These are phyloP conservation scores for Talaromyces sp. DNA, from an alignment of 2,329 filamentous ascomycete genomes.

Conservation along the genomic window DNA sequence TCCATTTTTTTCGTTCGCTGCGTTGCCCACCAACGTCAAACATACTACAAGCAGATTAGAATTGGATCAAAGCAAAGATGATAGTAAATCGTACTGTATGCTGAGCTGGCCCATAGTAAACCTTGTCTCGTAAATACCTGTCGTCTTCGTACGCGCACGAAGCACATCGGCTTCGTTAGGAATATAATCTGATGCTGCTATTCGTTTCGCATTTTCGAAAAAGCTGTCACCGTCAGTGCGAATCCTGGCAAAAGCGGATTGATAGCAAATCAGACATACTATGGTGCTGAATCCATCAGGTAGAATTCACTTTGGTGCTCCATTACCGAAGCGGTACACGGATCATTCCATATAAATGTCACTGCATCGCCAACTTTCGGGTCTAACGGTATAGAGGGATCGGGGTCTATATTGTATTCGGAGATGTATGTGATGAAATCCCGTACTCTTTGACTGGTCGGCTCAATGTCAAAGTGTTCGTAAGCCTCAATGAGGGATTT, in stretches of 20 bases:
- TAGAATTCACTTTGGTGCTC: slow-evolving; percentile 98
- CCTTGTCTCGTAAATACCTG: slow-evolving; percentile 96
- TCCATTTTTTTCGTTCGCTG: slow-evolving; percentile 99
- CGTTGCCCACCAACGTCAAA: slow-evolving; percentile 97
- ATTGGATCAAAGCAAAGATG: slow-evolving; percentile 1
- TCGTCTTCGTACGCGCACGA: slow-evolving; percentile 94
- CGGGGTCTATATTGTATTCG: slow-evolving; percentile 85
- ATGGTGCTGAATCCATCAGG: slow-evolving; percentile 97
- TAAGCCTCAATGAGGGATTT: slow-evolving; percentile 90
- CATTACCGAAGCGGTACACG: slow-evolving; percentile 75
- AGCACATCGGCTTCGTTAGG: slow-evolving; percentile 94
- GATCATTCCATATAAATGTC: slow-evolving; percentile 84
- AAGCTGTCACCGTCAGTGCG: slow-evolving; percentile 61
- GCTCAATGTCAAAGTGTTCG: slow-evolving; percentile 84
- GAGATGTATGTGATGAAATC: slow-evolving; percentile 75
- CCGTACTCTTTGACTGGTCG: slow-evolving; percentile 66
- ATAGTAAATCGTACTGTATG: slow-evolving; percentile 75
- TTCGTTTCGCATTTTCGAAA: slow-evolving; percentile 86
- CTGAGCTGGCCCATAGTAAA: slow-evolving; percentile 98
- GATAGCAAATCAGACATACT: slow-evolving; percentile 59
- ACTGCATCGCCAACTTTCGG: slow-evolving; percentile 77
- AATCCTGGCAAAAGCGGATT: neutral
- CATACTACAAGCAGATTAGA: slow-evolving; percentile 65
- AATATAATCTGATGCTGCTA: slow-evolving; percentile 79
- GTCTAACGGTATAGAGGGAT: slow-evolving; percentile 82